phyloP scores from a whole-genome alignment of 1,284 basidiomycete genomes.

The Cryptococcus sp. region DNA sequence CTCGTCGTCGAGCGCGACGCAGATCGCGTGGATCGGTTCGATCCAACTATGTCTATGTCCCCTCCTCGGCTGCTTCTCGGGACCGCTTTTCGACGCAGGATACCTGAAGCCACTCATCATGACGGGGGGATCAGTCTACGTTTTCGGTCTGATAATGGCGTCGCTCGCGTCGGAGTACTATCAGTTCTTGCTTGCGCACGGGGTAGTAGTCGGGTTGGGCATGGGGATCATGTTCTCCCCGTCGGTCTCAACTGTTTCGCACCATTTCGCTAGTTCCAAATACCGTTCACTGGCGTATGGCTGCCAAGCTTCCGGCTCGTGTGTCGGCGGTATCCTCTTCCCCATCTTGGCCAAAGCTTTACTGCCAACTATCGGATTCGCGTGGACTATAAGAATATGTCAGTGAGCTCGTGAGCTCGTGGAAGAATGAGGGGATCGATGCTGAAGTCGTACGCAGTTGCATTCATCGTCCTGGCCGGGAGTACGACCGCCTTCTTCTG shows the following conservation, averaged over 20 bases:
- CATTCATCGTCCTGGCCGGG: conserved; percentile 34
- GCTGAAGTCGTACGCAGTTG: conserved; percentile 18
- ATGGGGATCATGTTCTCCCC: conserved; percentile 60
- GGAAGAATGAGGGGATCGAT: background rate
- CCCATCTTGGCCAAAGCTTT: conserved; percentile 58
- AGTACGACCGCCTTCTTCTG: conserved; percentile 26
- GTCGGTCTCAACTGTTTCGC: conserved; percentile 57
- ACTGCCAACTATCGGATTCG: conserved; percentile 56
- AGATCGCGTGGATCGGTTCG: conserved; percentile 69
- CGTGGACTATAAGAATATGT: conserved; percentile 41
- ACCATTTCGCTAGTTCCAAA: conserved; percentile 57
- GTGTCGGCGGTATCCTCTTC: conserved; percentile 55
- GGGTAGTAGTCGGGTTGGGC: conserved; percentile 31
- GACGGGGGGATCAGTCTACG: conserved; percentile 56
- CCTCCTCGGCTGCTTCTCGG: conserved; percentile 56
- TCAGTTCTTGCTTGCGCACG: conserved; percentile 51
- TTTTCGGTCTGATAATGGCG: conserved; percentile 61
- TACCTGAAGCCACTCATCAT: conserved; percentile 59
- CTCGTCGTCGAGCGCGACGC: conserved; percentile 17
- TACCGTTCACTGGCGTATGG: conserved; percentile 43
- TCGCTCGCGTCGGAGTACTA: conserved; percentile 63
- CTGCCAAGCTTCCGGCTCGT: conserved; percentile 37
- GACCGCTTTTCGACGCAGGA: conserved; percentile 64
- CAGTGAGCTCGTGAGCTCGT: conserved; percentile 21
- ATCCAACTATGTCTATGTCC: conserved; percentile 61